These are phyloP conservation scores for Xylaria longipes DNA, from an alignment of 495 filamentous ascomycete genomes.

Conservation along the genomic window DNA sequence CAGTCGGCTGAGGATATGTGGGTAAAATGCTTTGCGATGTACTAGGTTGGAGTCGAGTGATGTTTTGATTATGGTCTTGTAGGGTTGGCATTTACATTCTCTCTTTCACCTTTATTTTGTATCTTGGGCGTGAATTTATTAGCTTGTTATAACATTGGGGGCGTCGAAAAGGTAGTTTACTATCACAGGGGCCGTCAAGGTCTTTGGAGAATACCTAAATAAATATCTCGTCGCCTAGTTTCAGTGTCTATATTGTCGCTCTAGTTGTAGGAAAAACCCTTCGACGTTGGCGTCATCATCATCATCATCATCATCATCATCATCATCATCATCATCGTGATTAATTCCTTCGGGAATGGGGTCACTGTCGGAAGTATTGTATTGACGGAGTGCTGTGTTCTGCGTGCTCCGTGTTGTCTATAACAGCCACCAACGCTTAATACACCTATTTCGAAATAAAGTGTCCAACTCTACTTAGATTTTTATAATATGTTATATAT, in stretches of 20 bases:
- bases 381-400: not conserved
- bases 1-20: not conserved
- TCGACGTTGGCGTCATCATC: no score
- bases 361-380: not conserved
- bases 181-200: not conserved
- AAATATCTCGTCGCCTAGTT: not conserved
- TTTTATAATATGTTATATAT: no score
- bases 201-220: not conserved
- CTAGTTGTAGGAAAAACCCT: not conserved
- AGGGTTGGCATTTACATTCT: not conserved
- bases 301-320: no score
- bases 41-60: not conserved
- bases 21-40: not conserved
- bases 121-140: not conserved
- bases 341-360: not conserved
- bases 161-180: not conserved
- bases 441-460: no score
- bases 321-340: no score
- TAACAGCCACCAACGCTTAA: not conserved
- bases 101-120: not conserved
- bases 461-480: no score
- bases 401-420: not conserved
- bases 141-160: not conserved
- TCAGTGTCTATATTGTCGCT: not conserved
- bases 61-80: not conserved